These are phyloP conservation scores for Chloris gayana DNA, from an alignment of 176 grass and related monocot species.

Conservation along the genomic window DNA sequence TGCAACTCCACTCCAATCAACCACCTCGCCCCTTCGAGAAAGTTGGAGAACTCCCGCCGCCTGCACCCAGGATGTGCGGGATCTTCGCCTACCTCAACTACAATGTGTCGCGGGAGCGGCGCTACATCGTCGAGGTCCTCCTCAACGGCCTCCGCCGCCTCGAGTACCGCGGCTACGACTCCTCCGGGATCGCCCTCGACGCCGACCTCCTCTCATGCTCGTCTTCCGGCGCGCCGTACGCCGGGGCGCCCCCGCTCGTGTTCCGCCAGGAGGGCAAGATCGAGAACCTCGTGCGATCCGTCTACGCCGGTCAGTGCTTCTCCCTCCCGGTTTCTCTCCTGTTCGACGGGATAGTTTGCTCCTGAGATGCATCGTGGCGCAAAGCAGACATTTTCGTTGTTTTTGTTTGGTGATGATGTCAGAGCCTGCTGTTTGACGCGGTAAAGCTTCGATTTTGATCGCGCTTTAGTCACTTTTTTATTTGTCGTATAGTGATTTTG, in stretches of 20 bases:
- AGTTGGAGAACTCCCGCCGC: background rate
- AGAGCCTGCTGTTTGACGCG: background rate
- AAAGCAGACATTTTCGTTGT: background rate
- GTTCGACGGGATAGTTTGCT: background rate
- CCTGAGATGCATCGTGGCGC: background rate
- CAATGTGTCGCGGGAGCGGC: constrained; percentile 71
- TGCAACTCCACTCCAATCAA: too few relatives aligned
- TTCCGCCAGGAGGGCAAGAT: constrained; percentile 99
- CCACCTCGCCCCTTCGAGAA: background rate
- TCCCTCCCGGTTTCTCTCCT: background rate
- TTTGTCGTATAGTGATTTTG: background rate
- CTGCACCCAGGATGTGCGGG: constrained; percentile 43
- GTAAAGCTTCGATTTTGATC: constrained; percentile 29
- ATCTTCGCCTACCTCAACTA: constrained; percentile 74
- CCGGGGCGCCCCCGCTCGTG: constrained; percentile 56
- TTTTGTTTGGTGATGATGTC: background rate
- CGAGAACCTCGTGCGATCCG: constrained; percentile 87
- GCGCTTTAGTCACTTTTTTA: background rate
- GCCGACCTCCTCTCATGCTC: constrained; percentile 14
- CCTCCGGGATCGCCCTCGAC: constrained; percentile 62
- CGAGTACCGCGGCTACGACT: constrained; percentile 85
- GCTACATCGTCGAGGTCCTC: constrained; percentile 83
- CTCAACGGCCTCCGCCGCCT: constrained; percentile 82
- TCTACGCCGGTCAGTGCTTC: constrained; percentile 70
- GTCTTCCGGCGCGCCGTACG: background rate